Base-by-base conservation (phyloP, 2,329 filamentous ascomycete genomes). In the Tolypocladium tropicale region DNA sequence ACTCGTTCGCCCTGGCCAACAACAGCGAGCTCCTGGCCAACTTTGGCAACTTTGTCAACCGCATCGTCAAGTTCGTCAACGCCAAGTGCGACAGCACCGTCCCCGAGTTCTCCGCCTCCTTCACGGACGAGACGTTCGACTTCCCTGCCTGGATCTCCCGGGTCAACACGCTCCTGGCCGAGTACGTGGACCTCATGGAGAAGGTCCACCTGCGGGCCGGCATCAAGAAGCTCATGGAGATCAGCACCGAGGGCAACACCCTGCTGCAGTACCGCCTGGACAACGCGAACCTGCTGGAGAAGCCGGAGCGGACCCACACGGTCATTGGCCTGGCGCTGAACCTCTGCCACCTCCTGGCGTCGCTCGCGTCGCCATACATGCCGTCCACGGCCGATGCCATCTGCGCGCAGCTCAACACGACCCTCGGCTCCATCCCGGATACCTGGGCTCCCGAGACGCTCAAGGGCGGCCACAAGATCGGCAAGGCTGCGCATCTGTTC, bases 21-120 rank as follows among this genome's bases (percentile, higher is more conserved):
- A 96, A 96, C 77, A 91, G 88, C 66, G 89, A 94, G 68, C 80
- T 96, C n/a, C 72, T 88, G 53, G 85, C 86, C 70, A 88, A 88
- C 70, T 76, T 89, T 43, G 86, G 86, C 55, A 90, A 91, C 71
- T 83, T 90, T 64, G 84, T 88, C 68, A 87, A 89, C 72, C 80
- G 86, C 55, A 77, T 88, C 32, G 77, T 90, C 72, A 90, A 90
- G 73, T 88, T 90, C 68, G 80, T 86, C 70, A 84, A 90, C 72
- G 79, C 86, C 64, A 91, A 90, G 70, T 88, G 89, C 68, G 83
- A 84, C 58, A 82, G 83, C 55, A 76, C 83, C 32, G 78, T 93
- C 11, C 88, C 89, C 16, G 83, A 85, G 57, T 80, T 76, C 61
- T 72, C 76, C 36, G 68, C 72, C 59, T 83, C 76, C 55, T 78